A percentile compares a stretch with the other conserved stretches of the same genome.
Evolutionary conservation across 1,139 yeast species (phyloP).

Genomic region (Saccharomyces hybrid): DNA sequence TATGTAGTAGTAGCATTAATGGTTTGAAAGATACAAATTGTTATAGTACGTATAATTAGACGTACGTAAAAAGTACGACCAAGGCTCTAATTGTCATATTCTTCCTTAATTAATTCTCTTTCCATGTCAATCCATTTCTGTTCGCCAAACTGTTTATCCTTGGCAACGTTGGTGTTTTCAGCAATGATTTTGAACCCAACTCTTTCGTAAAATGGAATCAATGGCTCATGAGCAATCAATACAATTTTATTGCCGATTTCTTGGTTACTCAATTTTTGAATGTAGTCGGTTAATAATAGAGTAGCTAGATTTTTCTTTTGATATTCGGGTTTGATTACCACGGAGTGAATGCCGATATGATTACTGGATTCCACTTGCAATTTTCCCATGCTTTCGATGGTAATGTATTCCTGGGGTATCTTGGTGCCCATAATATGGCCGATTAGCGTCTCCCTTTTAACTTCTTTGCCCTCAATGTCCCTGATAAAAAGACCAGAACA

Average conservation of each 20-base stretch:
- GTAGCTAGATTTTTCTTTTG: constrained; percentile 80
- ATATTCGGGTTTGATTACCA: constrained; percentile 71
- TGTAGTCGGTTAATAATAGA: constrained; percentile 74
- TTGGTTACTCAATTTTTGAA: constrained; percentile 83
- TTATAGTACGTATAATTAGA: neutral
- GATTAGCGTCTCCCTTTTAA: constrained; percentile 56
- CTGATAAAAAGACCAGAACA: constrained; percentile 82
- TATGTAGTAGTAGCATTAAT: neutral
- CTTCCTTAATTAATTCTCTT: constrained; percentile 32
- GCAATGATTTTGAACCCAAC: constrained; percentile 51
- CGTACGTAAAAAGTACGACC: neutral
- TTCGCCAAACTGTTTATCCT: constrained; percentile 25
- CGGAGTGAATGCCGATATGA: constrained; percentile 72
- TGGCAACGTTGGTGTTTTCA: constrained; percentile 26
- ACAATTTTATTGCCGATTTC: constrained; percentile 75
- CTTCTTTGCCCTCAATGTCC: constrained; percentile 42
- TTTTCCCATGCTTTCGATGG: constrained; percentile 56
- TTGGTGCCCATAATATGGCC: constrained; percentile 87
- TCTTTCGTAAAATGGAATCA: constrained; percentile 70
- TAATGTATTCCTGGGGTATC: constrained; percentile 43
- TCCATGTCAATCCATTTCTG: constrained; percentile 33
- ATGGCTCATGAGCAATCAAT: constrained; percentile 60
- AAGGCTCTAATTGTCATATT: constrained; percentile 22
- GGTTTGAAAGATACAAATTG: neutral
- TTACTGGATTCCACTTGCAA: constrained; percentile 65